Evolutionary conservation across 1,284 basidiomycete genomes (phyloP).

Genomic region (Testicularia cyperi): DNA sequence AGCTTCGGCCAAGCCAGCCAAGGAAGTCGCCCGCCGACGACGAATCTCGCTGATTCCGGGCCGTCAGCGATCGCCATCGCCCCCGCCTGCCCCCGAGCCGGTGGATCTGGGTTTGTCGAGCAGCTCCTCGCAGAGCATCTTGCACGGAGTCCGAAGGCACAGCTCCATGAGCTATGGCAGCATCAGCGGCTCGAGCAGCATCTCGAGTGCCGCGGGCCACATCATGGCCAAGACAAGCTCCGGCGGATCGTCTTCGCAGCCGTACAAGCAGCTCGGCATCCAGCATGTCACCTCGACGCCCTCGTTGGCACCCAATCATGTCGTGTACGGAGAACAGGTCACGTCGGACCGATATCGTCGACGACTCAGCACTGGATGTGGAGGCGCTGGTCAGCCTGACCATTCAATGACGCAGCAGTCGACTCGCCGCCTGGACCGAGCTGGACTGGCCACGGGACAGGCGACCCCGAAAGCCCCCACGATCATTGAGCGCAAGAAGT

Average conservation of each 20-base stretch:
- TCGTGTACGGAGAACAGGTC: conserved; percentile 1
- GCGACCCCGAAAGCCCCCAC: conserved; percentile 17
- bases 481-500: conserved; percentile 25
- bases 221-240: conserved; percentile 19
- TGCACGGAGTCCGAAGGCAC: conserved; percentile 17
- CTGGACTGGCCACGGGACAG: conserved; percentile 11
- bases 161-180: conserved; percentile 45
- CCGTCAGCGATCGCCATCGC: conserved; percentile 28
- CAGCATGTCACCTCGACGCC: conserved; percentile 6
- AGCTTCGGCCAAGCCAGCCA: conserved; percentile 4
- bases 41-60: conserved; percentile 39
- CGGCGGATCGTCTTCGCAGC: conserved; percentile 20
- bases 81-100: conserved; percentile 4
- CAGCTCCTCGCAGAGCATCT: not conserved
- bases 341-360: conserved; percentile 17
- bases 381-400: not conserved
- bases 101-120: conserved; percentile 7
- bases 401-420: not conserved
- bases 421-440: too few relatives aligned
- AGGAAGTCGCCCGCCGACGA: conserved; percentile 26
- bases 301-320: conserved; percentile 5
- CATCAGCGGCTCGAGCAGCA: conserved; percentile 33
- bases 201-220: conserved; percentile 27
- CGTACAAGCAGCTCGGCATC: conserved; percentile 5
- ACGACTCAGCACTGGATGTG: conserved; percentile 18